Evolutionary conservation across 176 grass and related monocot species (phyloP), one percentile per base, ranked within the genome.

Genomic region (Tillandsia fasciculata): DNA sequence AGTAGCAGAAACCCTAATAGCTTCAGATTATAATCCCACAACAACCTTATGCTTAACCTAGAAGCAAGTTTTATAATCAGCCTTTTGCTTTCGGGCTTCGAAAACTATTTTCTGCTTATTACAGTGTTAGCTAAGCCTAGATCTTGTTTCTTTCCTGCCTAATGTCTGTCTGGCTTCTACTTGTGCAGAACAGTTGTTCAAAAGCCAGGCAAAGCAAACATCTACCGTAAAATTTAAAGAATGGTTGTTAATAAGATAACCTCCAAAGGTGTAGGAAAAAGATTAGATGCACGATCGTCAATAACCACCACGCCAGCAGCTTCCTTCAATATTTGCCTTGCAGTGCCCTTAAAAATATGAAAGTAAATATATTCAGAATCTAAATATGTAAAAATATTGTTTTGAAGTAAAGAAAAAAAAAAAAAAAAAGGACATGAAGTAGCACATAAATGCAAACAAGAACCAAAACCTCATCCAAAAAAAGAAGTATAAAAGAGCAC

Each of bases 191-290:
- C 6, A 7, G 4, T 42, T 42, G 33, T 42, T 42, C 33, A 42
- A 42, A 42, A 42, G 33, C 33, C 33, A 42, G 33, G 33, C 5
- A 6, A 42, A 42, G 6, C 33, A 42, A 42, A 6, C 33, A 42
- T 42, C 33, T 42, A 42, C 33, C 5, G 4, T 5, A 42, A 42
- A 42, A 6, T 42, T 42, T 42, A 42, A 42, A 11, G 54, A 68
- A 70, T 78, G 15, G 29, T 26, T 42, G 33, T 68, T 12, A 53
- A 71, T 7, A 11, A 6, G 49, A 64, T 75, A 82, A 99, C 89
- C 87, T 89, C 82, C 76, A 93, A 70, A 52, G 93, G 86, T 7
- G 84, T 97, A 75, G 94, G 94, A 57, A 93, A 99, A 64, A n/a
- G 76, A 58, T 93, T 99, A 27, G 82, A 81, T 72, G 80, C 77